Conservation (phyloP, 1,284 basidiomycete species). For the Melanopsichium pennsylvanicum region DNA sequence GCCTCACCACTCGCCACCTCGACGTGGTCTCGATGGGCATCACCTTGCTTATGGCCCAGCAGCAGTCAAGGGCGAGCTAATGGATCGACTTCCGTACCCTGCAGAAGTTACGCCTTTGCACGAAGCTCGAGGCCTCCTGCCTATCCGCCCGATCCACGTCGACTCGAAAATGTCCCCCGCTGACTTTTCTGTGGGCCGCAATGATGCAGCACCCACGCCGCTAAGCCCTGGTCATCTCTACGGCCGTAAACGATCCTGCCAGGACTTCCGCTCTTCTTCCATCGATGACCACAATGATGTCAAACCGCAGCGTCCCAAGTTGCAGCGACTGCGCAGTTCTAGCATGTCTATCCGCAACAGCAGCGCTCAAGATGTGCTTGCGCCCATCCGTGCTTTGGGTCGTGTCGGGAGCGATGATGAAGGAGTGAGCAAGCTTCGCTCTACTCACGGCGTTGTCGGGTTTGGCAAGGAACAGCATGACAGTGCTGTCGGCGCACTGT, state of each 20-base stretch:
- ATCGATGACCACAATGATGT: constrained; percentile 7
- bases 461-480: constrained; percentile 30
- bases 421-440: constrained; percentile 32
- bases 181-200: constrained; percentile 14
- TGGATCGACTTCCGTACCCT: constrained; percentile 17
- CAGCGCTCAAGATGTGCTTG: constrained; percentile 13
- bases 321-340: constrained; percentile 41
- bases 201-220: neutral
- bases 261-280: constrained; percentile 17
- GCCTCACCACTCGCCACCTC: constrained; percentile 5
- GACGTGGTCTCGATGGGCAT: constrained; percentile 10
- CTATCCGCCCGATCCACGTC: constrained; percentile 41
- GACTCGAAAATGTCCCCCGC: constrained; percentile 35
- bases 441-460: constrained; percentile 17
- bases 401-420: constrained; percentile 38
- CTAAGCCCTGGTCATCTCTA: constrained; percentile 9
- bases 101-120: constrained; percentile 39
- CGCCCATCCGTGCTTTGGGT: constrained; percentile 23
- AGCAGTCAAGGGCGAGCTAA: constrained; percentile 8
- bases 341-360: constrained; percentile 26
- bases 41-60: constrained; percentile 7
- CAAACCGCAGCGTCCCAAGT: constrained; percentile 15
- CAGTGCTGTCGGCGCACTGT: constrained; percentile 42
- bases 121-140: constrained; percentile 39
- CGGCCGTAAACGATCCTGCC: constrained; percentile 36